phyloP scores from a whole-genome alignment of 2,329 filamentous ascomycete genomes.

The Beauveria australis region DNA sequence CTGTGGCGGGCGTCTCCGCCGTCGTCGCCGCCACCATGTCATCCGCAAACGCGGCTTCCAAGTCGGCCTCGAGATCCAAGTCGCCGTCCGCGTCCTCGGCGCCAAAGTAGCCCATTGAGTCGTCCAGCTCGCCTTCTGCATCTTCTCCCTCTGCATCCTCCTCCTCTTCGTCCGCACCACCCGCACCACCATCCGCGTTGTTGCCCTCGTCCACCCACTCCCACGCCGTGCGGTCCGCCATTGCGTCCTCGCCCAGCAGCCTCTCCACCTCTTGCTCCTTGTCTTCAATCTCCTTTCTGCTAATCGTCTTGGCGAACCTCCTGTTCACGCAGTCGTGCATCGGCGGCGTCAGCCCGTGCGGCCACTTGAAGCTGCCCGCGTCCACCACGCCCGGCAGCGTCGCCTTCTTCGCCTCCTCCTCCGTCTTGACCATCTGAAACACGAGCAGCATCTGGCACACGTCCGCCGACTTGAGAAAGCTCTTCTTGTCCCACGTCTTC shows the following conservation, averaged over 20 bases:
- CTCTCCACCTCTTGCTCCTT: slow-evolving; percentile 74
- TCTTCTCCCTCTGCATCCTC: slow-evolving; percentile 42
- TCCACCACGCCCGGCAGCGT: slow-evolving; percentile 68
- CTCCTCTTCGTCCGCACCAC: slow-evolving; percentile 53
- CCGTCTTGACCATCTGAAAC: slow-evolving; percentile 56
- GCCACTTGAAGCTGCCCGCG: slow-evolving; percentile 57
- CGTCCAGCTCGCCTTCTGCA: slow-evolving; percentile 38
- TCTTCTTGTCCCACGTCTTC: slow-evolving; percentile 87
- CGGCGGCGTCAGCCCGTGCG: slow-evolving; percentile 79
- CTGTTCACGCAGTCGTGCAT: slow-evolving; percentile 79
- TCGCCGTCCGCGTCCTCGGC: slow-evolving; percentile 29
- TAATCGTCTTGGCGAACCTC: slow-evolving; percentile 75
- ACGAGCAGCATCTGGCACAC: slow-evolving; percentile 85
- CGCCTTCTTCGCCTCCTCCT: slow-evolving; percentile 56
- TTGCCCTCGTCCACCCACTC: slow-evolving; percentile 54
- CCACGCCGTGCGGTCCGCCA: slow-evolving; percentile 50
- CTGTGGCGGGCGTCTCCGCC: slow-evolving; percentile 33
- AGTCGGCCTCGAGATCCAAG: slow-evolving; percentile 44
- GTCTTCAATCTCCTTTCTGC: slow-evolving; percentile 74
- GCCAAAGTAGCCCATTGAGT: slow-evolving; percentile 32
- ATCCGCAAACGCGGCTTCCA: slow-evolving; percentile 46
- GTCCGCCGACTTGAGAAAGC: slow-evolving; percentile 83
- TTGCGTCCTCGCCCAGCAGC: slow-evolving; percentile 61
- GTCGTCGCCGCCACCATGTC: slow-evolving; percentile 20
- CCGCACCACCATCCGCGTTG: slow-evolving; percentile 33